A percentile compares a stretch with the other conserved stretches of the same genome.
Evolutionary conservation across 441 rosid genomes (phyloP).

Genomic region (Croton laevigatus): DNA sequence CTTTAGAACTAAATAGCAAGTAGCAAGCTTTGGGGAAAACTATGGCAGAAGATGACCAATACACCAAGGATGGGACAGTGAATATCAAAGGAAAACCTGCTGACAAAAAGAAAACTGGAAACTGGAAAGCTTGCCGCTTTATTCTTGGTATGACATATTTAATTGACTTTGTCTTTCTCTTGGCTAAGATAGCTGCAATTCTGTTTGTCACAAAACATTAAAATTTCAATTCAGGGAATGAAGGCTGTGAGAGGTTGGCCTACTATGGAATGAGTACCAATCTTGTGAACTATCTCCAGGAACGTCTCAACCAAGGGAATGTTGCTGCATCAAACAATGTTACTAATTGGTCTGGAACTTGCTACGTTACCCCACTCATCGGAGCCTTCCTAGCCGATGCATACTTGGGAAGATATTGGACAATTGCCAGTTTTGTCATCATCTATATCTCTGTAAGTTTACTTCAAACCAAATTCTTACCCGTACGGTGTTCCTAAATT

Average conservation of each 20-base stretch:
- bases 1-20: conserved; percentile 6
- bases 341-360: conserved; percentile 92
- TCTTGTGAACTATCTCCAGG: conserved; percentile 71
- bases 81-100: conserved; percentile 70
- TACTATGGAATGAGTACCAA: conserved; percentile 98
- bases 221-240: conserved; percentile 51
- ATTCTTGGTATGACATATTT: conserved; percentile 60
- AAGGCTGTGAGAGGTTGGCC: conserved; percentile 92
- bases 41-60: conserved; percentile 60
- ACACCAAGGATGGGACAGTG: conserved; percentile 78
- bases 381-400: conserved; percentile 98
- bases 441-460: conserved; percentile 68
- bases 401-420: conserved; percentile 86
- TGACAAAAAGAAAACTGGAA: conserved; percentile 62
- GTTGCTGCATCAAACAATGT: conserved; percentile 78
- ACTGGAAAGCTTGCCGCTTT: conserved; percentile 90
- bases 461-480: conserved; percentile 3
- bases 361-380: conserved; percentile 78
- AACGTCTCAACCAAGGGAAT: conserved; percentile 62
- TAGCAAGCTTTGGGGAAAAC: conserved; percentile 3
- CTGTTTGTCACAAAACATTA: not conserved
- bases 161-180: not conserved
- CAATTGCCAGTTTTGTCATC: conserved; percentile 69
- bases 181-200: not conserved
- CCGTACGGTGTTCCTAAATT: not conserved